Base-by-base conservation (phyloP, 345 rosid genomes). In the Hypericum perforatum region DNA sequence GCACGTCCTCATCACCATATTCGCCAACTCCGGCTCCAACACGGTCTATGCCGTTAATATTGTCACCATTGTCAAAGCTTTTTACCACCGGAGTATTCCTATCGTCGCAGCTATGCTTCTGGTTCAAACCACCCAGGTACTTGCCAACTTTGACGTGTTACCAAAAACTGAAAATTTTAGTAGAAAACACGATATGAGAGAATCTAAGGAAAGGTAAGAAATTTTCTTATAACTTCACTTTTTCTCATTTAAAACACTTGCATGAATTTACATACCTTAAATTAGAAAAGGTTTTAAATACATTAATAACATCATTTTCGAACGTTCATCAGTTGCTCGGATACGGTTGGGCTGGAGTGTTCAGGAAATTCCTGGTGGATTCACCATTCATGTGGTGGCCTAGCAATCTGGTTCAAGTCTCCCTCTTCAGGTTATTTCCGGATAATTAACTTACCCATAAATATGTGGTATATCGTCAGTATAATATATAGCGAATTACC, bases 341-440 rank as follows among this genome's bases (percentile, higher is more conserved):
- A 8, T 44, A 44, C 11, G 48, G 48, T 5, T 44, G 48, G 48
- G 48, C 48, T n/a, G 48, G 48, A 9, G 14, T 44, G 11, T 9
- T 44, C 12, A 3, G 48, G 13, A 44, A 44, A n/a, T 44, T 9
- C 12, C 12, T 44, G 10, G 48, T 44, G 48, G 48, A 44, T 9
- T n/a, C 13, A 9, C 12, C 48, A 44, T 9, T 10, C 12, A 44
- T 44, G 48, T 44, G 48, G 48, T 44, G 48, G 48, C 48, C 48
- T 44, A 15, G n/a, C 7, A 9, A 9, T 15, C 10, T 44, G 12
- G 48, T 44, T 11, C 48, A 44, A 5, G 48, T 44, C 12, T 44
- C 48, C 12, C 12, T 44, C n/a, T 44, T 44, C 48, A 44, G 46
- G 46, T 52, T 9, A 11, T 9, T 40, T 9, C 9, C 43, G 12